Evolutionary conservation across 306 rosid genomes (phyloP), one percentile per base, ranked within the genome.

Genomic region (Cucurbita pepo): DNA sequence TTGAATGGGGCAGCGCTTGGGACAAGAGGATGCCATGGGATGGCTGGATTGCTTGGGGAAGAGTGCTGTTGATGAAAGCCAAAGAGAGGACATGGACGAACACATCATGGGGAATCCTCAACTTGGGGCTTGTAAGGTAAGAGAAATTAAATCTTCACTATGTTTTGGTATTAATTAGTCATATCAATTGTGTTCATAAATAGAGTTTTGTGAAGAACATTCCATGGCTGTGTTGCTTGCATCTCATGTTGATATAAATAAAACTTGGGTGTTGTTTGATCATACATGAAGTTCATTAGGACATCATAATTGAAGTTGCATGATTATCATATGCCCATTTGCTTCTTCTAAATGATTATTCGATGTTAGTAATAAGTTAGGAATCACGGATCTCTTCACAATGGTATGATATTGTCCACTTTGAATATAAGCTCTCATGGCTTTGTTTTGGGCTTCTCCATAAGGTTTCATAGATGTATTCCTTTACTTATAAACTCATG

Each of bases 21-120:
- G 98, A 93, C 78, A 93, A 93, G 89, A 85, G 98, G 83, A 85
- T 78, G 75, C 81, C 97, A 11, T 94, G 98, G 98, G 92, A 90
- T 71, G 98, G 97, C 0, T 94, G 97, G 97, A 76, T 94, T 87
- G 82, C 98, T 57, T 90, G 97, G 98, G 81, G 54, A 0, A 85
- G 98, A 71, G 92, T 90, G 7, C 44, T 93, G 84, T 51, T 81
- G 8, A 85, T 83, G 90, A 94, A 89, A 73, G 88, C 97, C 6
- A 84, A 80, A 72, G 94, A 94, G 41, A 90, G 83, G 60, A 82
- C 90, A 37, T 90, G 98, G 97, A 89, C 97, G 5, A 60, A 81
- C 3, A 81, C 67, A 60, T 79, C 97, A 54, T 90, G 91, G 91
- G 97, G 92, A 0, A 81, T 94, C 76, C 87, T 89, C 83, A 88